These are phyloP conservation scores for Phytophthora lateralis DNA, from an alignment of 352 stramenopile species.

Conservation along the genomic window DNA sequence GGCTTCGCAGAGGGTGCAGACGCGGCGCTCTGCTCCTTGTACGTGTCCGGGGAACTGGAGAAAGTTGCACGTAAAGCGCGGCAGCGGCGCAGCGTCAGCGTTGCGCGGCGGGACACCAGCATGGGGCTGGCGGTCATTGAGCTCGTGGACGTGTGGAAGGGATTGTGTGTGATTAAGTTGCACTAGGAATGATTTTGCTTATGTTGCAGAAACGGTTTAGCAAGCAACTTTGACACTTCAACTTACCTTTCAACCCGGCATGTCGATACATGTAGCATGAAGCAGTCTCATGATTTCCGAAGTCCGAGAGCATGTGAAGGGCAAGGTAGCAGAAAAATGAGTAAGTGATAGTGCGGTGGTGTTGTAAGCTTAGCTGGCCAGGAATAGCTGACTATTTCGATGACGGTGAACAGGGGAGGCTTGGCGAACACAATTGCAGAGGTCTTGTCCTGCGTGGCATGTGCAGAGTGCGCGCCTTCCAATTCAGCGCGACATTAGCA, in stretches of 20 bases:
- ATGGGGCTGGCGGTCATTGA: constrained; percentile 9
- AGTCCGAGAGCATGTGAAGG: no score
- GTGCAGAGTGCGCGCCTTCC: background rate
- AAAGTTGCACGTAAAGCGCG: constrained; percentile 10
- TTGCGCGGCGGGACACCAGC: constrained; percentile 14
- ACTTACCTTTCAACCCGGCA: background rate
- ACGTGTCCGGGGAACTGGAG: constrained; percentile 10
- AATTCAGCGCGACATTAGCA: background rate
- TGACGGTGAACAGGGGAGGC: constrained; percentile 1
- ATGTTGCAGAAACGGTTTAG: no score
- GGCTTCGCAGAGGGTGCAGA: constrained; percentile 7
- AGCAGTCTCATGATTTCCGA: no score
- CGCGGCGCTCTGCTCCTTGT: constrained; percentile 2
- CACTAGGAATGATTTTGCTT: no score
- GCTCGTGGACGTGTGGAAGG: constrained; percentile 2
- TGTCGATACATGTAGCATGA: no score
- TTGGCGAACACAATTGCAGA: background rate
- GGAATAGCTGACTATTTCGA: constrained; percentile 36
- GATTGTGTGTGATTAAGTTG: background rate
- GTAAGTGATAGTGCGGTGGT: no score
- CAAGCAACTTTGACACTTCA: background rate
- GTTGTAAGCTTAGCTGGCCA: constrained; percentile 9
- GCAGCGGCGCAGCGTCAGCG: constrained; percentile 24
- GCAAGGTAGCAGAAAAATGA: no score
- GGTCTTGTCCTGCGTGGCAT: constrained; percentile 10